Conservation (phyloP, 2,329 filamentous ascomycete species). For the Thielaviopsis populi region DNA sequence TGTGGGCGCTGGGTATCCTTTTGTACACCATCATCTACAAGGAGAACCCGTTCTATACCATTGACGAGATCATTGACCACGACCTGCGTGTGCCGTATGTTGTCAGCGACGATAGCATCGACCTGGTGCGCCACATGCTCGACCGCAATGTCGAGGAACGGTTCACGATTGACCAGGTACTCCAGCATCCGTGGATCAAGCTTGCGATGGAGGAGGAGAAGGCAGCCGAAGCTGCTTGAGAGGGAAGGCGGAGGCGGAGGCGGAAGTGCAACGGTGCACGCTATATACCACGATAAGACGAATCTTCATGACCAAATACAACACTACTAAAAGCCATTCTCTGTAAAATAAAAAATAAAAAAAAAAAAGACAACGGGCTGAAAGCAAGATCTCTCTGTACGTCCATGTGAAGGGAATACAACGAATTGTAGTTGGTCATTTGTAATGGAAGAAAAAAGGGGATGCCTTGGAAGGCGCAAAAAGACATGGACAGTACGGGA, state of each 20-base stretch:
- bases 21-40: slow-evolving; percentile 99
- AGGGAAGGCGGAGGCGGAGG: not conserved
- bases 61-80: slow-evolving; percentile 98
- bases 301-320: slow-evolving; percentile 4
- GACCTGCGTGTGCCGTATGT: slow-evolving; percentile 81
- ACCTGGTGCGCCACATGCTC: slow-evolving; percentile 82
- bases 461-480: too few relatives aligned
- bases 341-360: too few relatives aligned
- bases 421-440: too few relatives aligned
- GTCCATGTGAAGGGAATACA: too few relatives aligned
- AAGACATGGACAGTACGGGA: slow-evolving; percentile 14
- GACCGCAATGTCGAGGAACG: slow-evolving; percentile 73
- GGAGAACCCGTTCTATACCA: slow-evolving; percentile 97
- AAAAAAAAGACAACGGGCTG: not conserved
- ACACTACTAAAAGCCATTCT: too few relatives aligned
- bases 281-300: slow-evolving; percentile 1
- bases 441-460: too few relatives aligned
- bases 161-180: slow-evolving; percentile 73
- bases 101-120: slow-evolving; percentile 81
- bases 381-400: too few relatives aligned
- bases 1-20: slow-evolving; percentile 93
- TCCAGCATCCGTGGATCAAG: slow-evolving; percentile 72
- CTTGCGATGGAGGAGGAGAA: slow-evolving; percentile 16
- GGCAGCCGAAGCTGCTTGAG: not conserved
- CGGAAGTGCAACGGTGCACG: not conserved